Conservation (phyloP, 2,329 filamentous ascomycete genomes). For the Beauveria sp. region DNA sequence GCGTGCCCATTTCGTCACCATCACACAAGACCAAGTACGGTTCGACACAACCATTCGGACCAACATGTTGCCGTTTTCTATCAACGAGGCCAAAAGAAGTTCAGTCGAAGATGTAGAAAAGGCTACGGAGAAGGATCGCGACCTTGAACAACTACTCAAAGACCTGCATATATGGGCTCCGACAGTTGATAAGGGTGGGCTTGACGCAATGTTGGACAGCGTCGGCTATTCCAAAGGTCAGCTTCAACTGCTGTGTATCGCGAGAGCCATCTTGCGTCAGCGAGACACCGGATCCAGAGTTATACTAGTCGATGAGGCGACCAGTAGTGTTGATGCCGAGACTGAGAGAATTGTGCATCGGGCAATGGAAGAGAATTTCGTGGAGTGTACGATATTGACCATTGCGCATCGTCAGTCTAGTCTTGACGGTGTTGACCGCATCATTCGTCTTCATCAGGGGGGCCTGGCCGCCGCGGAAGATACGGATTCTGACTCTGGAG, state of each 20-base stretch:
- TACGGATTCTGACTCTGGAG: neutral
- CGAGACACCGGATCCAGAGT: constrained; percentile 5
- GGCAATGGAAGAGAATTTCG: neutral
- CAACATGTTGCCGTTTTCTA: constrained; percentile 33
- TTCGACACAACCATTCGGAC: constrained; percentile 33
- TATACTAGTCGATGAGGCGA: neutral
- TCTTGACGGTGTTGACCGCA: neutral
- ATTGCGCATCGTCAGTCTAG: neutral
- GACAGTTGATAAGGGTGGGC: constrained; percentile 25
- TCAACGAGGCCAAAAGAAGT: neutral
- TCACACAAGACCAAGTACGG: constrained; percentile 39
- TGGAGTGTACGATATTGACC: neutral
- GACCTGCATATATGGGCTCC: constrained; percentile 32
- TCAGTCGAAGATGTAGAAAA: neutral
- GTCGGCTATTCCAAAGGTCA: constrained; percentile 25
- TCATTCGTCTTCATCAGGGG: constrained; percentile 5
- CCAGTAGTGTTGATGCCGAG: neutral
- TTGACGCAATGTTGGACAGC: constrained; percentile 23
- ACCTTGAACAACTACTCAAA: constrained; percentile 29
- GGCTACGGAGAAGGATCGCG: constrained; percentile 10
- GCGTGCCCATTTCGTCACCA: constrained; percentile 31
- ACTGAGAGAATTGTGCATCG: neutral
- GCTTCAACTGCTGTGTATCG: constrained; percentile 5
- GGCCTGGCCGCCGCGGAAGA: neutral
- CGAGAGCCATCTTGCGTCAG: constrained; percentile 12